Conservation (phyloP, 2,329 filamentous ascomycete genomes). For the Fusarium sp. region DNA sequence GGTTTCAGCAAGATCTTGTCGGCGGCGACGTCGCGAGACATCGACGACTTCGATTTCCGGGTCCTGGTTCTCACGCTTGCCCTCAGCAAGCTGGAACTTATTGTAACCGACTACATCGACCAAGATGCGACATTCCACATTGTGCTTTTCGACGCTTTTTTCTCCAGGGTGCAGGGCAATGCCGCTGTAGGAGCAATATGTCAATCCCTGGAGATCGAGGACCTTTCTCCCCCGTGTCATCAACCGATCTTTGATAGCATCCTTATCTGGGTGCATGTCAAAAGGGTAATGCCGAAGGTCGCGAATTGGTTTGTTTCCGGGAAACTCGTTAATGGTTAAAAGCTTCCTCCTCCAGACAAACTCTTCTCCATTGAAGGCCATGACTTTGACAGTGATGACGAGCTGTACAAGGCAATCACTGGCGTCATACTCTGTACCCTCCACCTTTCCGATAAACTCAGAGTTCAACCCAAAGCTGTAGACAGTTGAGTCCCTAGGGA, state of each 20-base stretch:
- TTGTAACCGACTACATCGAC: slow-evolving; percentile 59
- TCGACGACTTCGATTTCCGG: slow-evolving; percentile 47
- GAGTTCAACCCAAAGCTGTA: slow-evolving; percentile 57
- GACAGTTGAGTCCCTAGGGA: slow-evolving; percentile 56
- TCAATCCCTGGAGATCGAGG: slow-evolving; percentile 59
- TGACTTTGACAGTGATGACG: slow-evolving; percentile 51
- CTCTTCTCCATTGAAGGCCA: slow-evolving; percentile 57
- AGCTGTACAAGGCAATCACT: slow-evolving; percentile 36
- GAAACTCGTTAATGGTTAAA: slow-evolving; percentile 52
- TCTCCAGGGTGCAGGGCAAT: slow-evolving; percentile 52
- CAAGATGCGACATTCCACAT: slow-evolving; percentile 58
- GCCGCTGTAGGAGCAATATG: slow-evolving; percentile 59
- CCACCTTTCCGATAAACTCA: slow-evolving; percentile 58
- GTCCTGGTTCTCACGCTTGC: slow-evolving; percentile 54
- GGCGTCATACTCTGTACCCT: slow-evolving; percentile 51
- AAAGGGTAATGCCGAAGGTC: slow-evolving; percentile 57
- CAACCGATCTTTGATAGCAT: slow-evolving; percentile 50
- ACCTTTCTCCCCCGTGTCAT: slow-evolving; percentile 55
- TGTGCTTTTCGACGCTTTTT: slow-evolving; percentile 48
- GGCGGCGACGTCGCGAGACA: slow-evolving; percentile 11
- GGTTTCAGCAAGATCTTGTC: slow-evolving; percentile 19
- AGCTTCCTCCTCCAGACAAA: slow-evolving; percentile 58
- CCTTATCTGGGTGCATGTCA: slow-evolving; percentile 50
- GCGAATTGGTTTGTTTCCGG: slow-evolving; percentile 58
- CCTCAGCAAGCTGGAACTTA: slow-evolving; percentile 56